Conservation (phyloP, 129 eudicot species). For the Logfia minima region DNA sequence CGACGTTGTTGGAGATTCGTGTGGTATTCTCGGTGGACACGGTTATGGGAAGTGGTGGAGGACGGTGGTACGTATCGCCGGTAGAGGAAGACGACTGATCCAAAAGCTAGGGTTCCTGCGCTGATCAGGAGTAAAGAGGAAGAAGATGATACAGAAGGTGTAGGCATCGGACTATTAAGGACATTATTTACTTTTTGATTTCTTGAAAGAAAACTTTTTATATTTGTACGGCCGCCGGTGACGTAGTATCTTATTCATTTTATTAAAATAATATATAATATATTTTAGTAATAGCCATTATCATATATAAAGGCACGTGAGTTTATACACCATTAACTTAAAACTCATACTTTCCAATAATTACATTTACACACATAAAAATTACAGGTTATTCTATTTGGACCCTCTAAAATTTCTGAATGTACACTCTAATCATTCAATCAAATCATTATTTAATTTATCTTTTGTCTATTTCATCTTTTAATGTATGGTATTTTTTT, state of each 20-base stretch:
- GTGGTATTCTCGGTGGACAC: constrained; percentile 33
- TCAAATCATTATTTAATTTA: too few relatives aligned
- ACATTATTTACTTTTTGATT: background rate
- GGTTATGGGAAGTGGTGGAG: constrained; percentile 14
- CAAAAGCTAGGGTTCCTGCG: constrained; percentile 31
- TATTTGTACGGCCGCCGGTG: constrained; percentile 24
- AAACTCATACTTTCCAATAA: too few relatives aligned
- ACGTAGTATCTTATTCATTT: background rate
- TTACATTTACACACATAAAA: too few relatives aligned
- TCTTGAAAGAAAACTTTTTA: background rate
- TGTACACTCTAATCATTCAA: too few relatives aligned
- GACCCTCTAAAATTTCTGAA: too few relatives aligned
- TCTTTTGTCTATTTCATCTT: too few relatives aligned
- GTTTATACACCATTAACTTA: too few relatives aligned
- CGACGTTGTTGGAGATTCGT: constrained; percentile 31
- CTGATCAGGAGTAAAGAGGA: constrained; percentile 30
- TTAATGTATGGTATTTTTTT: too few relatives aligned
- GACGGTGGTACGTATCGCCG: constrained; percentile 25
- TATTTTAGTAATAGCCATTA: too few relatives aligned
- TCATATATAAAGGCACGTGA: too few relatives aligned
- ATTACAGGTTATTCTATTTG: too few relatives aligned
- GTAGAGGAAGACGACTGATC: constrained; percentile 31
- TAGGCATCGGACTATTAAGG: constrained; percentile 18
- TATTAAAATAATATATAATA: too few relatives aligned
- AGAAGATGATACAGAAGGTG: constrained; percentile 24